A percentile compares a stretch with the other conserved stretches of the same genome.
These are phyloP conservation scores for Aspergillus panamensis DNA, from an alignment of 495 filamentous ascomycete genomes.

Conservation along the genomic window DNA sequence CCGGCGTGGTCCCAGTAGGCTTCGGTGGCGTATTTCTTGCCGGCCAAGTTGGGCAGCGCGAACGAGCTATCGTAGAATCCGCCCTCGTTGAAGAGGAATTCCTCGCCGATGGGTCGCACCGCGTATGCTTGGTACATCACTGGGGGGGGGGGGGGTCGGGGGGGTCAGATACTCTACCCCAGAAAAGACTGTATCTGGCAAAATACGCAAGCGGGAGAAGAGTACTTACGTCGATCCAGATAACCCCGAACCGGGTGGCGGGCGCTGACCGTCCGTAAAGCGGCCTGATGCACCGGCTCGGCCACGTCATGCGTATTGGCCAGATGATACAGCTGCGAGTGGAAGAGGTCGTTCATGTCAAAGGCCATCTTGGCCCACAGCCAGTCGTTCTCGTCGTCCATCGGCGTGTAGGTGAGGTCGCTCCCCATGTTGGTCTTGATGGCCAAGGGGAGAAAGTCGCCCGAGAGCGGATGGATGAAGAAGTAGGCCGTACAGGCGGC, in stretches of 20 bases:
- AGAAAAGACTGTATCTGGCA: too few relatives aligned
- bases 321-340: slow-evolving; percentile 7
- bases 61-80: slow-evolving; percentile 12
- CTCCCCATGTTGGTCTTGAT: slow-evolving; percentile 5
- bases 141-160: too few relatives aligned
- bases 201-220: neutral
- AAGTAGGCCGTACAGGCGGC: slow-evolving; percentile 10
- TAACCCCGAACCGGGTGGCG: slow-evolving; percentile 3
- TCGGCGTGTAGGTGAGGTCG: slow-evolving; percentile 5
- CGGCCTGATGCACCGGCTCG: slow-evolving; percentile 7
- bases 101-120: slow-evolving; percentile 1
- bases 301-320: slow-evolving; percentile 9
- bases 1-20: slow-evolving; percentile 9
- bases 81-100: slow-evolving; percentile 11
- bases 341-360: slow-evolving; percentile 7
- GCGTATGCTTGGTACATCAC: slow-evolving; percentile 12
- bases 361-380: slow-evolving; percentile 8
- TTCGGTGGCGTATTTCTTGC: neutral
- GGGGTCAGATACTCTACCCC: too few relatives aligned
- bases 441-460: slow-evolving; percentile 6
- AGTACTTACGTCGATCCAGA: slow-evolving; percentile 1
- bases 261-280: slow-evolving; percentile 3
- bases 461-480: slow-evolving; percentile 7
- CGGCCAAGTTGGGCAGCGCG: slow-evolving; percentile 3
- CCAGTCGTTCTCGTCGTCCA: slow-evolving; percentile 8